Conservation (phyloP, 768 basidiomycete species). For the Pleurotus pulmonarius region DNA sequence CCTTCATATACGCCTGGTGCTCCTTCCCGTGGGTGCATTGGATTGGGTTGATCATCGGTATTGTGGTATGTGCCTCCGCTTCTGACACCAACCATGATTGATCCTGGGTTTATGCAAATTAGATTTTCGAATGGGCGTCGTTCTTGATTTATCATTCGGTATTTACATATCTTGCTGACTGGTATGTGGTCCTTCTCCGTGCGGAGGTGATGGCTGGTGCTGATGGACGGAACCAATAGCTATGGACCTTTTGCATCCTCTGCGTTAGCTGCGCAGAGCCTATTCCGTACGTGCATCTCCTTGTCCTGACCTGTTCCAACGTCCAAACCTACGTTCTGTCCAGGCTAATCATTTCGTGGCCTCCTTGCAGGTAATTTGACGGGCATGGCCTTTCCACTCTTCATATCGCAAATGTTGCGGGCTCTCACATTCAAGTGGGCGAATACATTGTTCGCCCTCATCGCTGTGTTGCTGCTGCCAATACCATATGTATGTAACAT, state of each 20-base stretch:
- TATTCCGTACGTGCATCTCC: conserved; percentile 37
- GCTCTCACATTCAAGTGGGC: conserved; percentile 58
- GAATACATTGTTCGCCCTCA: conserved; percentile 49
- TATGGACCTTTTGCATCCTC: conserved; percentile 57
- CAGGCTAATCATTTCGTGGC: too few species aligned
- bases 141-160: conserved; percentile 51
- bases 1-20: conserved; percentile 70
- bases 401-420: conserved; percentile 56
- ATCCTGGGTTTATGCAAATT: too few species aligned
- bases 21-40: conserved; percentile 48
- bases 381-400: conserved; percentile 56
- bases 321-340: too few species aligned
- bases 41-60: conserved; percentile 50
- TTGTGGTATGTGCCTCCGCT: conserved; percentile 23
- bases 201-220: background rate
- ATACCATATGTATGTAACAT: conserved; percentile 50
- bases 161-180: conserved; percentile 59
- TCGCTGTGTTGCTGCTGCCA: conserved; percentile 50
- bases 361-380: conserved; percentile 39
- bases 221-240: too few species aligned
- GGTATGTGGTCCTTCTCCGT: conserved; percentile 28
- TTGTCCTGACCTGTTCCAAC: too few species aligned
- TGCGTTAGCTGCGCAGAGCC: conserved; percentile 58
- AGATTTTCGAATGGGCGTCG: conserved; percentile 24
- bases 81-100: too few species aligned